Conservation (phyloP, 441 rosid species). For the Pelargonium cotyledonis region DNA sequence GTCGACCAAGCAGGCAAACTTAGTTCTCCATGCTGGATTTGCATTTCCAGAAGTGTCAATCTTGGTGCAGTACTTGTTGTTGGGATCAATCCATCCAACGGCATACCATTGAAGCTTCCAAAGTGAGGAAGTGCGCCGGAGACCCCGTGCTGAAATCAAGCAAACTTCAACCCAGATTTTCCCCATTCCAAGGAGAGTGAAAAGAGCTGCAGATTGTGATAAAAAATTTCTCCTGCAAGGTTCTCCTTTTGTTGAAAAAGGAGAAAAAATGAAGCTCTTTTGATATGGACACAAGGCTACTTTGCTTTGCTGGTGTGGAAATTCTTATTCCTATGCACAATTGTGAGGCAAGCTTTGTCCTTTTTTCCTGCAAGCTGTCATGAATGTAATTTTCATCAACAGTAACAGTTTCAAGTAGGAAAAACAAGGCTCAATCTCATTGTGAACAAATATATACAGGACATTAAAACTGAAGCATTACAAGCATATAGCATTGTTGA, state of each 20-base stretch:
- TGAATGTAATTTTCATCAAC: too few species aligned
- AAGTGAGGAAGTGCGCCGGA: conserved; percentile 51
- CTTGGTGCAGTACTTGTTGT: conserved; percentile 71
- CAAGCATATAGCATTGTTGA: too few species aligned
- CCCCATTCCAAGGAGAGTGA: conserved; percentile 29
- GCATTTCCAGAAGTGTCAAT: conserved; percentile 58
- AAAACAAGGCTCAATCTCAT: too few species aligned
- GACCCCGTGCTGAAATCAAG: conserved; percentile 78
- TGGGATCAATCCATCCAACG: conserved; percentile 83
- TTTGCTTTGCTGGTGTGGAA: conserved; percentile 22
- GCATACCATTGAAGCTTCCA: conserved; percentile 92
- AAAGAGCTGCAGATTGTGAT: not conserved
- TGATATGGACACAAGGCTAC: conserved; percentile 22
- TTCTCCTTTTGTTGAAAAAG: conserved; percentile 9
- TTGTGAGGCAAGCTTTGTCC: conserved; percentile 11
- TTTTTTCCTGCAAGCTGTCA: conserved; percentile 22
- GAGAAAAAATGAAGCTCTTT: not conserved
- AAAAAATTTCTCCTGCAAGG: conserved; percentile 15
- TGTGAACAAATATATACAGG: too few species aligned
- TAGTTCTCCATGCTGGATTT: conserved; percentile 72
- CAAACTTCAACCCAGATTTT: conserved; percentile 64
- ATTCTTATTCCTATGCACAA: conserved; percentile 18
- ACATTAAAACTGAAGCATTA: too few species aligned
- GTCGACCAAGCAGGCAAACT: conserved; percentile 56
- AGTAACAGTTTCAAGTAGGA: too few species aligned